Evolutionary conservation across 1,284 basidiomycete genomes (phyloP).

Genomic region (Amylostereum areolatum): DNA sequence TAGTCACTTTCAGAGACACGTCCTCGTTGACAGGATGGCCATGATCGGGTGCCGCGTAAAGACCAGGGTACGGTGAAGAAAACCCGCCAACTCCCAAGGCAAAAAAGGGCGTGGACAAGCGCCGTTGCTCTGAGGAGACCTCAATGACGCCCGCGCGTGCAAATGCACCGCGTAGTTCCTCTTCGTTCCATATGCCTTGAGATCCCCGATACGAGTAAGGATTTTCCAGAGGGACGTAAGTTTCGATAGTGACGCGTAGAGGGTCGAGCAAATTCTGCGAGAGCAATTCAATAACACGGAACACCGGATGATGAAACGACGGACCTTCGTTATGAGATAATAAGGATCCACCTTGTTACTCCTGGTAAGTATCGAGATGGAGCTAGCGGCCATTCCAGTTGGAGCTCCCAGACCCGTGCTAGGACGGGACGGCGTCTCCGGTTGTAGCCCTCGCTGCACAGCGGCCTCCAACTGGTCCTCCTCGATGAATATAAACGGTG

Average conservation of each 20-base stretch:
- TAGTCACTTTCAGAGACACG: conserved; percentile 69
- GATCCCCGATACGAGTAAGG: conserved; percentile 80
- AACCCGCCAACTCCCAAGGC: conserved; percentile 35
- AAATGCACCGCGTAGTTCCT: conserved; percentile 66
- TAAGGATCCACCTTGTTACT: conserved; percentile 84
- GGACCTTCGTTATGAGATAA: conserved; percentile 78
- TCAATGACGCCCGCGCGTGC: conserved; percentile 61
- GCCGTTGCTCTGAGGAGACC: conserved; percentile 38
- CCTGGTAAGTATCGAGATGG: conserved; percentile 41
- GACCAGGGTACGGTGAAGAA: conserved; percentile 20
- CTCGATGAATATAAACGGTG: conserved; percentile 94
- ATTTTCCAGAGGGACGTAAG: conserved; percentile 56
- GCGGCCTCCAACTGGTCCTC: conserved; percentile 68
- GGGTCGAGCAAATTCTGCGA: conserved; percentile 62
- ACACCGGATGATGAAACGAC: conserved; percentile 15
- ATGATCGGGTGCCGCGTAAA: conserved; percentile 9
- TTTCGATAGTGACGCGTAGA: conserved; percentile 71
- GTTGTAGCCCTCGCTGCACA: conserved; percentile 41
- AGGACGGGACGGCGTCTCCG: conserved; percentile 34
- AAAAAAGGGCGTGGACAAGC: conserved; percentile 43
- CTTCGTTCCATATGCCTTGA: conserved; percentile 61
- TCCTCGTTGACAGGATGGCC: conserved; percentile 25
- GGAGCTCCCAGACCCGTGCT: conserved; percentile 25
- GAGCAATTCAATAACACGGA: conserved; percentile 4
- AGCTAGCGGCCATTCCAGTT: conserved; percentile 28